Base-by-base conservation (phyloP, 495 filamentous ascomycete species). In the Lasiosphaeria ovina region DNA sequence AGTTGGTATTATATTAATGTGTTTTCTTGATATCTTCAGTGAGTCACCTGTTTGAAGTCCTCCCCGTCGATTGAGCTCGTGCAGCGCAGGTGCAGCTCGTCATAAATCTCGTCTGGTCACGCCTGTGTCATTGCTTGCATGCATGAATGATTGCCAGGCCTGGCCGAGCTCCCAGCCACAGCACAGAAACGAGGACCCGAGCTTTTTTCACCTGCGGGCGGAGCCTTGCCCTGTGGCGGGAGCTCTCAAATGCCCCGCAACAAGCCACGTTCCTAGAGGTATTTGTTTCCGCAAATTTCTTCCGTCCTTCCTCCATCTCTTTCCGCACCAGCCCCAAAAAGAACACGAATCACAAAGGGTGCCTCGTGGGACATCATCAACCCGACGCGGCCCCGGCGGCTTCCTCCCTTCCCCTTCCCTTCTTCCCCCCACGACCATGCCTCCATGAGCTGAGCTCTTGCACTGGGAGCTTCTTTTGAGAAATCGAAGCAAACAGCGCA, bases 271-370 rank as follows among this genome's bases (percentile, higher is more conserved):
- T 17, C 35, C 17, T 3, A 51, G 3, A 44, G 35, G 35, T 62
- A 57, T 33, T 17, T 34, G 49, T 60, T 56, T 62, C 40, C 59
- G 54, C 54, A 67, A 63, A 38, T 63, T 62, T 60, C 62, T 64
- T 60, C 59, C 14, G 24, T 24, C 24, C 24, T 54, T 35, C 55
- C 64, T 59, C 60, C 49, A 58, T 65, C 54, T 34, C 49, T 61
- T 68, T 63, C 55, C 54, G 53, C 61, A 57, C 57, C 14, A 63
- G 47, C 57, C 63, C 57, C 68, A 74, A 24, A 24, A 70, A 72
- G 65, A 65, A 69, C 69, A 73, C 71, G 71, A 73, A 64, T 73
- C 71, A 69, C 45, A 60, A 64, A 61, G 44, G 44, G 44, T 14
- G 44, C 44, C 57, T 62, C 48, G 38, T 58, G 36, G 51, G 58